Percentiles rank a stretch among this genome's conserved stretches.
Conservation (phyloP, 1,139 yeast genomes). For the Pichiaceae sp. region DNA sequence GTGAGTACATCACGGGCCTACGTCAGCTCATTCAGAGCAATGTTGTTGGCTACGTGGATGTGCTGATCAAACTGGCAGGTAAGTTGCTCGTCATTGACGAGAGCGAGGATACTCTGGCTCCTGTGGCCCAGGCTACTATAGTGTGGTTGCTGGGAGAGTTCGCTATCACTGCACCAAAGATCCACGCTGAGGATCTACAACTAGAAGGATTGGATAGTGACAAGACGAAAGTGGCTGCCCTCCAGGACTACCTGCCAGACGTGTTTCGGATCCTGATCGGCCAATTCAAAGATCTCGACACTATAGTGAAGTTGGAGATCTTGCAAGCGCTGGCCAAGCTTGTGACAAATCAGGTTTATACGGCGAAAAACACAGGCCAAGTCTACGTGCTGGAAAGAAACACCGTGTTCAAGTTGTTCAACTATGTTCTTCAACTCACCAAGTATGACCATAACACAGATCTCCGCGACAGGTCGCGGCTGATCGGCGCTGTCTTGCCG, state of each 20-base stretch:
- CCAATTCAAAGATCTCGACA: slow-evolving; percentile 39
- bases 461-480: slow-evolving; percentile 78
- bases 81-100: slow-evolving; percentile 9
- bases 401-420: slow-evolving; percentile 47
- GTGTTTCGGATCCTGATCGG: slow-evolving; percentile 55
- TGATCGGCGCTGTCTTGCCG: slow-evolving; percentile 45
- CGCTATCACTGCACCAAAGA: slow-evolving; percentile 21
- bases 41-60: slow-evolving; percentile 33
- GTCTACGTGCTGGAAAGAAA: slow-evolving; percentile 21
- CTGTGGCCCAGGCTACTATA: slow-evolving; percentile 66
- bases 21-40: slow-evolving; percentile 66
- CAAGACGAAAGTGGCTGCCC: slow-evolving; percentile 17
- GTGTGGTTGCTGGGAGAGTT: slow-evolving; percentile 92
- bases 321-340: slow-evolving; percentile 70
- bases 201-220: slow-evolving; percentile 6
- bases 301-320: slow-evolving; percentile 58
- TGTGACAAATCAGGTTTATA: slow-evolving; percentile 30
- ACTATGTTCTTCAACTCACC: slow-evolving; percentile 54
- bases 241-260: slow-evolving; percentile 42
- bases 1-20: slow-evolving; percentile 30
- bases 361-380: slow-evolving; percentile 10
- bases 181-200: slow-evolving; percentile 2
- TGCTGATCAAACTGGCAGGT: slow-evolving; percentile 33
- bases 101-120: slow-evolving; percentile 8
- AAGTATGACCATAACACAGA: slow-evolving; percentile 73